Evolutionary conservation across 1,139 yeast genomes (phyloP).

Genomic region (Petasospora fabianii): DNA sequence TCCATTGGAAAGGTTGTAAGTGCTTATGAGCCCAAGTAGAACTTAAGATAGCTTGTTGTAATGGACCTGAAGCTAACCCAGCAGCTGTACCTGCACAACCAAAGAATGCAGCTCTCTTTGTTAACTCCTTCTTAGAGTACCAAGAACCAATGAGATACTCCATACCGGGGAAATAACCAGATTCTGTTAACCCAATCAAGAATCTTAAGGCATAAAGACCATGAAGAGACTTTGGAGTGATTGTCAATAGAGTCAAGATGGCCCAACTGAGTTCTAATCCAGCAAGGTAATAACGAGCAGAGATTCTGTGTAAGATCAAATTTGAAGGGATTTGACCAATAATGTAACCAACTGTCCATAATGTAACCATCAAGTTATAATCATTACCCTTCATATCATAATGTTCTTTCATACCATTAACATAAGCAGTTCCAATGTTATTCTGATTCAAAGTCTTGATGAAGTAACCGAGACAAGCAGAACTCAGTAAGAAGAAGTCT

Average conservation of each 20-base stretch:
- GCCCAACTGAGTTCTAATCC: slow-evolving; percentile 57
- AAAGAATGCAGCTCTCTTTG: slow-evolving; percentile 26
- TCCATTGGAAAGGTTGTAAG: slow-evolving; percentile 47
- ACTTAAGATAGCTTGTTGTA: slow-evolving; percentile 26
- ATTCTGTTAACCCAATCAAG: slow-evolving; percentile 53
- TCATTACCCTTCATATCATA: slow-evolving; percentile 50
- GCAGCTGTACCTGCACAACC: slow-evolving; percentile 26
- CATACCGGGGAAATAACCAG: slow-evolving; percentile 58
- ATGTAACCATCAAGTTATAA: slow-evolving; percentile 46
- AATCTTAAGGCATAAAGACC: slow-evolving; percentile 56
- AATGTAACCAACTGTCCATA: slow-evolving; percentile 58
- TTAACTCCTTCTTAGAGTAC: slow-evolving; percentile 43
- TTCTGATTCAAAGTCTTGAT: slow-evolving; percentile 41
- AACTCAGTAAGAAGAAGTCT: slow-evolving; percentile 42
- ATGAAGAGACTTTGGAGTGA: slow-evolving; percentile 39
- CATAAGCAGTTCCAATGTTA: slow-evolving; percentile 51
- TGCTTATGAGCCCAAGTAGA: slow-evolving; percentile 34
- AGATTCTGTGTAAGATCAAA: slow-evolving; percentile 47
- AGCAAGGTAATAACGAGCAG: slow-evolving; percentile 53
- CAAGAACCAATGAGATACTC: slow-evolving; percentile 41
- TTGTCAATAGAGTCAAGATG: slow-evolving; percentile 47
- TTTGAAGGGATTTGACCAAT: slow-evolving; percentile 58
- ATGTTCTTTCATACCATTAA: slow-evolving; percentile 59
- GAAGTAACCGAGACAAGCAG: slow-evolving; percentile 43
- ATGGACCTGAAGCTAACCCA: slow-evolving; percentile 34